phyloP scores from a whole-genome alignment of 2,329 filamentous ascomycete genomes.

The Calonectria pseudoreteaudii region DNA sequence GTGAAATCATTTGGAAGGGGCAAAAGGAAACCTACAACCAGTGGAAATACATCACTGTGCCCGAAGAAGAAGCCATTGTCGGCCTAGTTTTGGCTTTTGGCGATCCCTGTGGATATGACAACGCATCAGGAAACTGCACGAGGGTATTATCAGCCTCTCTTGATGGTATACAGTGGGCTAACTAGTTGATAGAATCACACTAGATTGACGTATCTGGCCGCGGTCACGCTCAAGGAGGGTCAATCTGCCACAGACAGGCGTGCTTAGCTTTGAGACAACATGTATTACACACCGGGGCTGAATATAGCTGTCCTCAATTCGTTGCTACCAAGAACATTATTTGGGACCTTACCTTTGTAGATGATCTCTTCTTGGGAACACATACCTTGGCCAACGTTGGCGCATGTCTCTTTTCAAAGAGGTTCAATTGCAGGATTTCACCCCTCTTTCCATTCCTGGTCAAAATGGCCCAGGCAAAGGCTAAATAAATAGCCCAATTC shows the following conservation, averaged over 20 bases:
- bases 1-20: background rate
- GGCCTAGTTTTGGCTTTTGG: background rate
- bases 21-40: background rate
- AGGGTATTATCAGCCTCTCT: background rate
- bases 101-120: background rate
- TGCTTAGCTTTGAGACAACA: no score
- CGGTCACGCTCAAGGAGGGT: background rate
- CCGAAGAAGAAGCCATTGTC: background rate
- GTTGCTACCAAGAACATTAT: no score
- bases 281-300: no score
- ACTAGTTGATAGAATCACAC: background rate
- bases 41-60: background rate
- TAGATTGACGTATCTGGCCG: background rate
- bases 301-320: no score
- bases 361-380: no score
- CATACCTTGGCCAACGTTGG: no score
- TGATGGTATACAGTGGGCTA: background rate
- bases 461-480: no score
- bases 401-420: no score
- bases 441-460: no score
- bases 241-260: background rate
- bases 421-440: no score
- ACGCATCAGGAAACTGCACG: background rate
- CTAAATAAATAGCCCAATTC: no score
- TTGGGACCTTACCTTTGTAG: no score